Evolutionary conservation across 2,329 filamentous ascomycete genomes (phyloP), one percentile per base, ranked within the genome.

Genomic region (Colletotrichum lini): DNA sequence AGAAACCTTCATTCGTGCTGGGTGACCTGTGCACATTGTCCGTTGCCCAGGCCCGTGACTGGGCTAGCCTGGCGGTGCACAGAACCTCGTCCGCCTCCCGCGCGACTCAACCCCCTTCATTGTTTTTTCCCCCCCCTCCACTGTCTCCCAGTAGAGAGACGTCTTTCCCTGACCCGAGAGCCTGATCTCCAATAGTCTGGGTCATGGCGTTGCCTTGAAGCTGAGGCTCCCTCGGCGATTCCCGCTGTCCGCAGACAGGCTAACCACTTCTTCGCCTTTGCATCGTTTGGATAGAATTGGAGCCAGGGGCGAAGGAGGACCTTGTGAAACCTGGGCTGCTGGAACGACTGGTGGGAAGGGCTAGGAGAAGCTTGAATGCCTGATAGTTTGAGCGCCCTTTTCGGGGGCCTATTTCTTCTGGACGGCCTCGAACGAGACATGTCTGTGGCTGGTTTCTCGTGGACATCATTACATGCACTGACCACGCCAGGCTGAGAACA

Each of bases 21-120:
- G 57, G 12, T 57, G 57, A 70, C 57, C 64, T 62, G 68, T 70
- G 64, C 64, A 62, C 57, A 45, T 38, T 4, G 47, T 15, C 30
- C 23, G 13, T 35, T 54, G 18, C 18, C 15, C 42, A 18, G 30
- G 40, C 54, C 21, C 54, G 62, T 56, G 54, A 66, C 57, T 38
- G 45, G 16, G 54, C 50, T 26, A 59, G 53, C 59, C 21, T 18
- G 40, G 7, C 54, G 53, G 52, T 64, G 69, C 69, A 71, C 65
- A 40, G 65, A 49, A 49, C 10, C 47, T 30, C 45, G 38, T 58
- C 65, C 65, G 21, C 38, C 54, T 45, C 58, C 30, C 30, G 30
- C 53, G 45, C 65, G 13, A 35, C n/a, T 44, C 50, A 18, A 18
- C 26, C 64, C 23, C 30, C 50, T 38, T 50, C 35, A 6, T 44